Percentiles rank a stretch among this genome's conserved stretches.
Evolutionary conservation across 768 basidiomycete genomes (phyloP).

Genomic region (Collybiopsis confluens): DNA sequence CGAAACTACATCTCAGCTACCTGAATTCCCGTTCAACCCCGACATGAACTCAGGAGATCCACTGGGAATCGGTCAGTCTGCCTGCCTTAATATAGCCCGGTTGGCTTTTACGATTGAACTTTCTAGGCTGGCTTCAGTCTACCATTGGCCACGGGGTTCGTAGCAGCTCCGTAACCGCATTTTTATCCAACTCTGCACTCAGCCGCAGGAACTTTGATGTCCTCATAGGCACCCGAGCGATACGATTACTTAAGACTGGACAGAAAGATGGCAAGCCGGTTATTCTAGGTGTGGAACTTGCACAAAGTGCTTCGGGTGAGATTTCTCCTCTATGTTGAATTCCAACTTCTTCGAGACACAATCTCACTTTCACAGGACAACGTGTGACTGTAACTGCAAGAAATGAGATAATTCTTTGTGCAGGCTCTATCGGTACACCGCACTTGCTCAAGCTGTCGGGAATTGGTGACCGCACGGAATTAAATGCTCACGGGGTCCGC

Average conservation of each 20-base stretch:
- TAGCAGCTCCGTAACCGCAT: conserved; percentile 26
- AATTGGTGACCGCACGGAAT: conserved; percentile 17
- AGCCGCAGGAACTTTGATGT: conserved; percentile 25
- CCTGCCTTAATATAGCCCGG: conserved; percentile 15
- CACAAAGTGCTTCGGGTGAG: conserved; percentile 1
- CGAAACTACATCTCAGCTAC: conserved; percentile 18
- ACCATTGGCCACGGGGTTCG: conserved; percentile 19
- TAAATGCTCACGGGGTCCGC: conserved; percentile 10
- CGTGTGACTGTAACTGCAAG: conserved; percentile 11
- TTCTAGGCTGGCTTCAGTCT: neutral
- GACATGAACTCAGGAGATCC: conserved; percentile 27
- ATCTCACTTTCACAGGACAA: conserved; percentile 7
- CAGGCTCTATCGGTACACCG: conserved; percentile 25
- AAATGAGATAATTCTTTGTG: conserved; percentile 26
- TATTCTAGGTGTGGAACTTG: conserved; percentile 18
- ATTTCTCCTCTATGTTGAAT: neutral
- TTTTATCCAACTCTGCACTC: conserved; percentile 21
- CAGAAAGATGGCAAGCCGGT: neutral
- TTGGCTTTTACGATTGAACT: conserved; percentile 16
- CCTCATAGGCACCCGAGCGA: conserved; percentile 12
- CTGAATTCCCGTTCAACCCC: conserved; percentile 20
- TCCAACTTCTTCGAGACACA: neutral
- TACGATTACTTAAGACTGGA: neutral
- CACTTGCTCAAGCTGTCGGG: conserved; percentile 15
- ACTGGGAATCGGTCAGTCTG: conserved; percentile 26